These are phyloP conservation scores for Xylaria sp. DNA, from an alignment of 2,329 filamentous ascomycete genomes.

Conservation along the genomic window DNA sequence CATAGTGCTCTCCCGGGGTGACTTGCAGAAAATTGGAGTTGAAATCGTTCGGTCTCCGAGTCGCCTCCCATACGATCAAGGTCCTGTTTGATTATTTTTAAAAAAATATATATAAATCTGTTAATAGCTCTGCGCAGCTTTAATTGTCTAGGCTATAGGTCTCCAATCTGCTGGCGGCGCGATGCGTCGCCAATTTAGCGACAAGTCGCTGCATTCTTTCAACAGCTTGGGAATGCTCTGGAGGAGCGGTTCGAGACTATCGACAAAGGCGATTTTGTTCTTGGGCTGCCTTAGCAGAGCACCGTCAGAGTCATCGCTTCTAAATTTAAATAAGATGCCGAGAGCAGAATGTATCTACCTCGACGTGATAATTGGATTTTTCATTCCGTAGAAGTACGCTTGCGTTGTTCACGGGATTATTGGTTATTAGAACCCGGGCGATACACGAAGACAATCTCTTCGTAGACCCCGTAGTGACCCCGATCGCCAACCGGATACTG, in stretches of 20 bases:
- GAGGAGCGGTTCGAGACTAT: no score
- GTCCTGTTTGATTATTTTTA: background rate
- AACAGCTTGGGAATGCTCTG: no score
- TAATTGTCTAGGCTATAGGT: background rate
- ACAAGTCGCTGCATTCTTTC: no score
- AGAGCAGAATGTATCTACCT: no score
- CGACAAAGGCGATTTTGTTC: no score
- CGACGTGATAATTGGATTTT: no score
- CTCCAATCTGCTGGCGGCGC: no score
- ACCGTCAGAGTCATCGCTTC: no score
- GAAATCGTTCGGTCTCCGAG: constrained; percentile 10
- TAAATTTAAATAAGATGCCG: no score
- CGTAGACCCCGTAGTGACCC: constrained; percentile 28
- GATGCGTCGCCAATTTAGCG: no score
- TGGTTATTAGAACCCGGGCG: background rate
- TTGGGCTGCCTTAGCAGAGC: no score
- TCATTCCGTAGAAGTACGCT: background rate
- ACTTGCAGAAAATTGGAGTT: constrained; percentile 6
- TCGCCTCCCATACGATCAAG: constrained; percentile 8
- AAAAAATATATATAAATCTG: background rate
- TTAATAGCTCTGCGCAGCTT: constrained; percentile 13
- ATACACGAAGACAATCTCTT: constrained; percentile 42
- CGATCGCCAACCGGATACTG: constrained; percentile 4
- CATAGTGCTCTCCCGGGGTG: constrained; percentile 11
- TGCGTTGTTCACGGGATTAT: background rate